Evolutionary conservation across 1,284 basidiomycete species (phyloP).

Genomic region (Marasmius tenuissimus): DNA sequence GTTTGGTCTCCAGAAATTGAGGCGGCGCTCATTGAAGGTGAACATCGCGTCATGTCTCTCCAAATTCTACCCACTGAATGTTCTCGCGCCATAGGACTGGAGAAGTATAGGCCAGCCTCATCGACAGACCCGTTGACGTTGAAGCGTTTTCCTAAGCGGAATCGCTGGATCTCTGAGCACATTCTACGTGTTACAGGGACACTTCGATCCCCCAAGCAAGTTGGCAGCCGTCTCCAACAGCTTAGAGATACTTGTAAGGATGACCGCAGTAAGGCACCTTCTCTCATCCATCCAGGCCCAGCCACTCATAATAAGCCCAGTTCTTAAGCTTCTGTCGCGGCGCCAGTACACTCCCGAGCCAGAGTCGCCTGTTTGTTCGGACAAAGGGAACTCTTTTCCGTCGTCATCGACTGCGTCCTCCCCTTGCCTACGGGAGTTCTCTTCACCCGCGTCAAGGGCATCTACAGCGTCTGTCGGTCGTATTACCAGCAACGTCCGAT

Average conservation of each 20-base stretch:
- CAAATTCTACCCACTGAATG: neutral
- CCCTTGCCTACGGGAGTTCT: neutral
- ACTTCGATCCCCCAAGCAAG: conserved; percentile 54
- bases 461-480: neutral
- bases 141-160: conserved; percentile 54
- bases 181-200: conserved; percentile 49
- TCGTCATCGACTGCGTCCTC: neutral
- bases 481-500: neutral
- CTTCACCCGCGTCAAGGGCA: neutral
- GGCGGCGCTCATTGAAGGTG: conserved; percentile 55
- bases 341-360: neutral
- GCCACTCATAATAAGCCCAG: neutral
- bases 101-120: conserved; percentile 46
- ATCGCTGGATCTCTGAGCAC: conserved; percentile 54
- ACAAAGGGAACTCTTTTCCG: neutral
- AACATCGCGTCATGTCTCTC: conserved; percentile 1
- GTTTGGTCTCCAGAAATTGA: conserved; percentile 58
- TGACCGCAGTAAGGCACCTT: conserved; percentile 40
- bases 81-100: conserved; percentile 36
- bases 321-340: neutral
- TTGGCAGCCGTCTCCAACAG: conserved; percentile 60
- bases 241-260: conserved; percentile 54
- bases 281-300: neutral
- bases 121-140: conserved; percentile 42
- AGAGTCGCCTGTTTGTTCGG: neutral